These are phyloP conservation scores for Medicago arabica DNA, from an alignment of 306 rosid species.

Conservation along the genomic window DNA sequence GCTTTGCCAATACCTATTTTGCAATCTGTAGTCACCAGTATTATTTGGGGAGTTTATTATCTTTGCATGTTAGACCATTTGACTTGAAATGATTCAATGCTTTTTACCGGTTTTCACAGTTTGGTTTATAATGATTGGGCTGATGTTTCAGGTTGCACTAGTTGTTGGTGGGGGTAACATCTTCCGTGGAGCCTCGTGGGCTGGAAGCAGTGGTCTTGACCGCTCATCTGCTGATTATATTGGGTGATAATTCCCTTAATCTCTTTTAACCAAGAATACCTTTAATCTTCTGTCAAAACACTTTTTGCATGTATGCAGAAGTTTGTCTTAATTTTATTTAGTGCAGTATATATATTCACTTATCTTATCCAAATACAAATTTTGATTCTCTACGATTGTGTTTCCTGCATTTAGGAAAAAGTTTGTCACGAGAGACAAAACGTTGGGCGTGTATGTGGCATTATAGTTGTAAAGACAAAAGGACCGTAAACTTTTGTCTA, in stretches of 20 bases:
- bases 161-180: constrained; percentile 98
- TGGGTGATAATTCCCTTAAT: constrained; percentile 66
- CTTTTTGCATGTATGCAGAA: constrained; percentile 7
- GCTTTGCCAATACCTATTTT: neutral
- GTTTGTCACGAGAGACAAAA: too few relatives aligned
- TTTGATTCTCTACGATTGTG: too few relatives aligned
- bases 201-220: constrained; percentile 89
- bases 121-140: constrained; percentile 35
- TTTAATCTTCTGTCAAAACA: constrained; percentile 33
- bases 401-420: too few relatives aligned
- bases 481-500: too few relatives aligned
- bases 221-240: constrained; percentile 98
- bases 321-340: constrained; percentile 20
- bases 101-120: constrained; percentile 24
- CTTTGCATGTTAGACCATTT: constrained; percentile 37
- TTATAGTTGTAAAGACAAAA: too few relatives aligned
- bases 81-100: neutral
- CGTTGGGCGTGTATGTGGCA: too few relatives aligned
- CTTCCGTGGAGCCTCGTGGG: constrained; percentile 94
- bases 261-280: constrained; percentile 15
- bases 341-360: neutral
- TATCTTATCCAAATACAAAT: neutral
- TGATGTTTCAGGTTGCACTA: constrained; percentile 83
- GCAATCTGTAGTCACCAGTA: neutral
- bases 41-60: constrained; percentile 19